A percentile compares a stretch with the other conserved stretches of the same genome.
Conservation (phyloP, 306 rosid genomes). For the Begonia fuchsioides region DNA sequence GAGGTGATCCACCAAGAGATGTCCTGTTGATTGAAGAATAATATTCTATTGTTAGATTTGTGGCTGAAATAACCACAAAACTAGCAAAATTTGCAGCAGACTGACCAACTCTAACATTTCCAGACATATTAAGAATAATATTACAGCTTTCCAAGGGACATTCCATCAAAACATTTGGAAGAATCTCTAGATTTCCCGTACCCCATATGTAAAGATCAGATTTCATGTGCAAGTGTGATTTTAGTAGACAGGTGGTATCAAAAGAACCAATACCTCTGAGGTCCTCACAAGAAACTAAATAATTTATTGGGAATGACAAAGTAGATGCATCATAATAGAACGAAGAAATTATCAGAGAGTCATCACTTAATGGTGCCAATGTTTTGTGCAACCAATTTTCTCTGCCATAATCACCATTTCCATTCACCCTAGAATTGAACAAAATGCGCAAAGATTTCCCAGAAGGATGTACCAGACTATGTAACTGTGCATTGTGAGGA, state of each 20-base stretch:
- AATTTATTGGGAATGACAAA: conserved; percentile 21
- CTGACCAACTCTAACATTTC: conserved; percentile 77
- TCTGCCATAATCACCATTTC: conserved; percentile 20
- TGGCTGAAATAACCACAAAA: conserved; percentile 61
- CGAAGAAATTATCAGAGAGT: conserved; percentile 18
- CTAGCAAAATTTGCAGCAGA: conserved; percentile 67
- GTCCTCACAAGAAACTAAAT: conserved; percentile 62
- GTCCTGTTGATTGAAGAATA: conserved; percentile 61
- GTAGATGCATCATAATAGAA: conserved; percentile 13
- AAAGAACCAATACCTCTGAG: conserved; percentile 89
- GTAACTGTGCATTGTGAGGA: conserved; percentile 29
- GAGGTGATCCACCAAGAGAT: conserved; percentile 80
- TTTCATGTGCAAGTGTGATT: conserved; percentile 43
- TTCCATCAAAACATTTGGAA: conserved; percentile 52
- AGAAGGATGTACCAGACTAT: conserved; percentile 47
- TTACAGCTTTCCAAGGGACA: conserved; percentile 74
- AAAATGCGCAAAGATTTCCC: conserved; percentile 38
- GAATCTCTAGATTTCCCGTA: conserved; percentile 86
- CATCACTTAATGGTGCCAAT: conserved; percentile 19
- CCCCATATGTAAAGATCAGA: conserved; percentile 59
- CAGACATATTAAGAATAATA: conserved; percentile 66
- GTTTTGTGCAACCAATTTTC: conserved; percentile 26
- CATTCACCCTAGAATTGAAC: conserved; percentile 18
- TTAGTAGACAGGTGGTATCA: conserved; percentile 79
- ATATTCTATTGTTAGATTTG: conserved; percentile 59